Evolutionary conservation across 495 filamentous ascomycete species (phyloP), one percentile per base, ranked within the genome.

Genomic region (Terfezia claveryi): DNA sequence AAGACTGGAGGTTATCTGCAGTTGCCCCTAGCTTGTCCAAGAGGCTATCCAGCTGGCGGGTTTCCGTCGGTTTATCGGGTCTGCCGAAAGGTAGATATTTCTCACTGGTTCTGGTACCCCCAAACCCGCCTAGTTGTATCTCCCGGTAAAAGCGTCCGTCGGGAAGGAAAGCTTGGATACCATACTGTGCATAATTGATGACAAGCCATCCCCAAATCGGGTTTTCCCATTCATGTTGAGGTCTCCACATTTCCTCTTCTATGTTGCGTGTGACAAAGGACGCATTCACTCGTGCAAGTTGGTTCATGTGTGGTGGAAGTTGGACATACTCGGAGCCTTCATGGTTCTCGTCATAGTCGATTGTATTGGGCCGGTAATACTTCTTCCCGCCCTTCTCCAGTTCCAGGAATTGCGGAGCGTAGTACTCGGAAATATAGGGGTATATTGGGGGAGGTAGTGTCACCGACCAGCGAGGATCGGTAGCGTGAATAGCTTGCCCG

Each of bases 141-240:
- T 76, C 76, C 20, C 68, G 61, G 61, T 73, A 75, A 62, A 78
- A 78, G 0, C 60, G 68, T 2, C 76, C 76, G 49, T 76, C 72
- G 0, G 56, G 38, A 0, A 65, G 44, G 58, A 78, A 78, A 12
- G 78, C 36, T 58, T 77, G 74, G 7, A 79, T 51, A 0, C 69
- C 71, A 23, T 59, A 52, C 57, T 78, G 67, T 50, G 59, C 66
- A 57, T 70, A 76, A 65, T 79, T 78, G 55, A 70, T 55, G 0
- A 78, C 61, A 0, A 77, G 37, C 75, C 75, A 78, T 1, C 76
- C 75, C 68, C 69, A 77, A 54, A 77, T 65, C 17, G 74, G 75
- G 44, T 68, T 68, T 50, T 77, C 74, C 64, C 64, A 72, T 23
- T 75, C 71, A 0, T 54, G 41, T 7, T 57, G 37, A 1, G 58